phyloP scores from a whole-genome alignment of 768 basidiomycete species.

The Termitomyces sp. region DNA sequence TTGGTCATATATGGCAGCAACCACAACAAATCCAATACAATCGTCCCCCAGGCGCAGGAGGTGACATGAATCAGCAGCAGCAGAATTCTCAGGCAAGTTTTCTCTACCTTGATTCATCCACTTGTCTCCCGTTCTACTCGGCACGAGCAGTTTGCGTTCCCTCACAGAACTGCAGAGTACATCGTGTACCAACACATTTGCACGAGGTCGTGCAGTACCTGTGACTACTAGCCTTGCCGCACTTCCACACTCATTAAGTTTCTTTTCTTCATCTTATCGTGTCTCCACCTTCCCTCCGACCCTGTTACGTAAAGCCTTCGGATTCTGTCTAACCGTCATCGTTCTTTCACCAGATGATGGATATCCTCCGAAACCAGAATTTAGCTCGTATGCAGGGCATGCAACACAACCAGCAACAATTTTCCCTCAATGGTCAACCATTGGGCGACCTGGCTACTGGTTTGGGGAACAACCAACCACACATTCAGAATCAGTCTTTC shows the following conservation, averaged over 20 bases:
- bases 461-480: slow-evolving; percentile 23
- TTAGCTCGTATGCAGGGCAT: slow-evolving; percentile 32
- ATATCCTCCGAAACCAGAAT: slow-evolving; percentile 36
- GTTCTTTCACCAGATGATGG: slow-evolving; percentile 32
- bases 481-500: slow-evolving; percentile 20
- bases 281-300: slow-evolving; percentile 9
- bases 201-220: slow-evolving; percentile 7
- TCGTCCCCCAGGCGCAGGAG: slow-evolving; percentile 34
- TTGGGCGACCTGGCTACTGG: slow-evolving; percentile 25
- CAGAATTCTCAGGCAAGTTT: slow-evolving; percentile 42
- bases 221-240: slow-evolving; percentile 8
- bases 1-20: slow-evolving; percentile 52
- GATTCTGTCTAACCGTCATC: slow-evolving; percentile 16
- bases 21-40: slow-evolving; percentile 42
- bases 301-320: slow-evolving; percentile 17
- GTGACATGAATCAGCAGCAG: slow-evolving; percentile 33
- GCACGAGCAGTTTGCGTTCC: slow-evolving; percentile 6
- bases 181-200: slow-evolving; percentile 4
- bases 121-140: slow-evolving; percentile 5
- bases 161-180: slow-evolving; percentile 3
- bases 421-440: slow-evolving; percentile 31
- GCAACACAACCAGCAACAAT: slow-evolving; percentile 36
- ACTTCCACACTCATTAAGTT: not conserved
- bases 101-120: not conserved
- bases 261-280: slow-evolving; percentile 15